Base-by-base conservation (phyloP, 768 basidiomycete species). In the Pleurotus pulmonarius region DNA sequence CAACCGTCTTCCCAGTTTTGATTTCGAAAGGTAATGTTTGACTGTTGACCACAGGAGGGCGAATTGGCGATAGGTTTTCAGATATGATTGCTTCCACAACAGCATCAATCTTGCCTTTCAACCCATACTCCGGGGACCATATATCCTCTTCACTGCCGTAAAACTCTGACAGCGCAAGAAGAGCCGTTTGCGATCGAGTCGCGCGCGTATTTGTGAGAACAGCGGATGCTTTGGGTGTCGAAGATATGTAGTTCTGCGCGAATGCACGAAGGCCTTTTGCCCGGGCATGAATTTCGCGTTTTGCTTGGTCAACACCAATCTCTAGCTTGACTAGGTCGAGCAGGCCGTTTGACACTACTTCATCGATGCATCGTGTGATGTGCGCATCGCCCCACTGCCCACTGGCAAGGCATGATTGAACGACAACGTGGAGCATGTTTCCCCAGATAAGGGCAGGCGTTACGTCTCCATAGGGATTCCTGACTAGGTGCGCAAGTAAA, bases 121-220 rank as follows among this genome's bases (percentile, higher is more conserved):
- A 75, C 1, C 97, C 97, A 63, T 92, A 96, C 2, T 84, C 88
- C 0, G 97, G 96, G 0, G 93, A 95, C 90, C 92, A 97, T 60
- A 99, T 96, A 61, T 98, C 94, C 67, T 99, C 97, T 74, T 99
- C 97, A 41, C 96, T 80, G 56, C 94, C 94, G 59, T 92, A 81
- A 4, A 97, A 70, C 25, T 86, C 75, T 4, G 82, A 75, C 47
- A 99, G 85, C 0, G 92, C 89, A 0, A 97, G 77, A 8, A 81
- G 72, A 1, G 86, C 80, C 1, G 77, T 69, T 43, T 76, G 76
- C 13, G 77, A 71, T 1, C 74, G 69, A 0, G 64, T 63, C 13
- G 86, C 75, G 7, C 90, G 81, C 1, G 85, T 86, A 62, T 95
- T 86, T 3, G 79, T 80, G 6, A 97, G 75, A 37, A 81, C 67